These are phyloP conservation scores for Fusarium sp. DNA, from an alignment of 2,329 filamentous ascomycete genomes.

Conservation along the genomic window DNA sequence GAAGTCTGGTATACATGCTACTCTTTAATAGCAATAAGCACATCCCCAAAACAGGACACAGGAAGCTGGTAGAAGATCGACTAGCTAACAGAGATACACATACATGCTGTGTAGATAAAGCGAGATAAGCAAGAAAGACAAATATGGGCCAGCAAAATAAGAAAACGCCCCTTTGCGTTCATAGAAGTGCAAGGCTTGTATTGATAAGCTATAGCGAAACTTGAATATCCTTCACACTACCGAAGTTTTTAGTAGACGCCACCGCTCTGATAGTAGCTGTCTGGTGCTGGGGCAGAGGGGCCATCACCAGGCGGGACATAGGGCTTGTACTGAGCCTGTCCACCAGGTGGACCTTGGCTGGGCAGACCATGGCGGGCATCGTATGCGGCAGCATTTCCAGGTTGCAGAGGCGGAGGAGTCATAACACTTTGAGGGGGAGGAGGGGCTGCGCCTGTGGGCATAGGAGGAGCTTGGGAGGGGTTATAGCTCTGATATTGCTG, in stretches of 20 bases:
- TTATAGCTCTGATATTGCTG: constrained; percentile 62
- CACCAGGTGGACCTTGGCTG: constrained; percentile 58
- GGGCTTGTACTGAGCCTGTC: constrained; percentile 71
- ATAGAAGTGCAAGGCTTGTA: constrained; percentile 15
- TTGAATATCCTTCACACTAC: constrained; percentile 5
- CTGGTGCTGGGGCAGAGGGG: constrained; percentile 66
- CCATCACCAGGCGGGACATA: constrained; percentile 68
- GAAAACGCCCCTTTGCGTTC: not conserved
- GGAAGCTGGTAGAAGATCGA: not conserved
- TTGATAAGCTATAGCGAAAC: constrained; percentile 19
- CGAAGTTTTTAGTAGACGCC: constrained; percentile 51
- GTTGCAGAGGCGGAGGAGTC: constrained; percentile 63
- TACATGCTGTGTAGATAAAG: not conserved
- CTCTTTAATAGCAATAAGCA: not conserved
- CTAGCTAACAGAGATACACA: not conserved
- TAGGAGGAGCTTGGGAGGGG: constrained; percentile 58
- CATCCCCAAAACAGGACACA: not conserved
- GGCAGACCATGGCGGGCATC: constrained; percentile 67
- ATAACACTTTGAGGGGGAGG: constrained; percentile 52
- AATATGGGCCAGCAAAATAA: not conserved
- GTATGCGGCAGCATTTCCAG: constrained; percentile 61
- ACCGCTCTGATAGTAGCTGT: constrained; percentile 70
- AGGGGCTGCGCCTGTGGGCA: constrained; percentile 56
- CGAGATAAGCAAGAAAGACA: not conserved
- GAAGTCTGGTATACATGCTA: too few species aligned